A percentile compares a stretch with the other conserved stretches of the same genome.
phyloP scores from a whole-genome alignment of 2,329 filamentous ascomycete genomes.

The Fusarium subtropicale region DNA sequence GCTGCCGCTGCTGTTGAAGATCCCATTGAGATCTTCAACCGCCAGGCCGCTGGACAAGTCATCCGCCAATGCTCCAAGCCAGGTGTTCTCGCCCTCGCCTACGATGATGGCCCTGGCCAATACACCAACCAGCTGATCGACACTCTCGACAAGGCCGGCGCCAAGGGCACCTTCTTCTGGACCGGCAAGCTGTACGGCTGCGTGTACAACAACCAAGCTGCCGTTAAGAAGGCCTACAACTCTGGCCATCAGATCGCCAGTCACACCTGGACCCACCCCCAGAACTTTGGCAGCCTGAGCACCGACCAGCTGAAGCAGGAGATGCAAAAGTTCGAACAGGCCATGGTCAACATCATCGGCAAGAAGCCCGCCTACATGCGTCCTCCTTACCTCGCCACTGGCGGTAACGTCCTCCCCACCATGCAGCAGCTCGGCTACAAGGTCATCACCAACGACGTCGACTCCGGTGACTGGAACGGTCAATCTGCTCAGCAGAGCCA shows the following conservation, averaged over 20 bases:
- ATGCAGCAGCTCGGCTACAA: constrained; percentile 66
- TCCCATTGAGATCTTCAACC: constrained; percentile 55
- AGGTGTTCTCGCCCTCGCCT: constrained; percentile 62
- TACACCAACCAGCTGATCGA: constrained; percentile 64
- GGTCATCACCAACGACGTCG: constrained; percentile 70
- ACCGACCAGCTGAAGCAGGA: constrained; percentile 57
- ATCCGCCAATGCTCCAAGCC: constrained; percentile 59
- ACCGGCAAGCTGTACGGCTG: constrained; percentile 64
- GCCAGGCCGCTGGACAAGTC: constrained; percentile 56
- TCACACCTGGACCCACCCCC: constrained; percentile 65
- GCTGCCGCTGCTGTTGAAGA: constrained; percentile 48
- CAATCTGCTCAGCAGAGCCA: constrained; percentile 62
- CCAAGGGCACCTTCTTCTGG: constrained; percentile 66
- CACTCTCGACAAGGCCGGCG: constrained; percentile 59
- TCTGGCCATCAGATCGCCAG: constrained; percentile 66
- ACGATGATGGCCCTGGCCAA: constrained; percentile 64
- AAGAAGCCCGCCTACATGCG: constrained; percentile 63
- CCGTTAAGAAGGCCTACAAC: constrained; percentile 65
- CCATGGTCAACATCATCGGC: constrained; percentile 62
- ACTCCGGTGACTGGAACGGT: constrained; percentile 71
- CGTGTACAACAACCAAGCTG: constrained; percentile 61
- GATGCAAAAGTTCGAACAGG: constrained; percentile 64
- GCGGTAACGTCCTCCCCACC: constrained; percentile 56
- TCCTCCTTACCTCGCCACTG: constrained; percentile 62
- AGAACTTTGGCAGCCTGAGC: constrained; percentile 56